A percentile compares a stretch with the other conserved stretches of the same genome.
Evolutionary conservation across 176 grass and related monocot genomes (phyloP).

Genomic region (Secale cereale): DNA sequence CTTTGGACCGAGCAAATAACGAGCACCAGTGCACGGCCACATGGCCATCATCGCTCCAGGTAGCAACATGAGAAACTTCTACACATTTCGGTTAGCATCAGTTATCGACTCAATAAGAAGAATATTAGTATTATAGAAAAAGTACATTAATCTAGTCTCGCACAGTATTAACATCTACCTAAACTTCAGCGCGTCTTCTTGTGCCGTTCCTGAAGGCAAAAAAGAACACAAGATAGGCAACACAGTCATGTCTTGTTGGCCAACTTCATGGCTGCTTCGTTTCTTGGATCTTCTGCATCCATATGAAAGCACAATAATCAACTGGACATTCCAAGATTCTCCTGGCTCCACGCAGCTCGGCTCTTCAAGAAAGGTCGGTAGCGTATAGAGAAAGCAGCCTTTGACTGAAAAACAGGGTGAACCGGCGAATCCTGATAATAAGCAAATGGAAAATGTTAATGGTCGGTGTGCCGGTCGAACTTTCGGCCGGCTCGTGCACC

Average conservation of each 20-base stretch:
- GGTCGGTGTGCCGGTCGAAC: too few relatives aligned
- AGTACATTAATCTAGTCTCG: not conserved
- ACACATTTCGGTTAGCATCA: not conserved
- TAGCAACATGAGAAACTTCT: conserved; percentile 13
- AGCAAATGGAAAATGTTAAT: too few relatives aligned
- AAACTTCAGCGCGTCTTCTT: not conserved
- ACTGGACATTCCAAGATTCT: not conserved
- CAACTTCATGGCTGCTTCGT: conserved; percentile 9
- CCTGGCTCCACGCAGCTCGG: not conserved
- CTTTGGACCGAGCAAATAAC: conserved; percentile 23
- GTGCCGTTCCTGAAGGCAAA: not conserved
- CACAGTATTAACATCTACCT: not conserved
- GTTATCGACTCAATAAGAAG: not conserved
- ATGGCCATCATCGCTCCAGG: not conserved
- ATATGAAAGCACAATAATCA: not conserved
- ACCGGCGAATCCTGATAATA: not conserved
- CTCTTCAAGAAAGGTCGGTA: not conserved
- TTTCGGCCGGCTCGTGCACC: too few relatives aligned
- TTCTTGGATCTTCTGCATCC: not conserved
- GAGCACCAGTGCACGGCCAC: not conserved
- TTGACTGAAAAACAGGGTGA: not conserved
- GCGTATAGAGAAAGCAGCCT: not conserved
- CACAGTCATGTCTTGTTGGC: not conserved
- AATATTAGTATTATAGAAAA: too few relatives aligned
- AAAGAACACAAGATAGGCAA: not conserved